Evolutionary conservation across 805 yeast genomes (phyloP), one percentile per base, ranked within the genome.

Genomic region (Kodamaea sagamina): DNA sequence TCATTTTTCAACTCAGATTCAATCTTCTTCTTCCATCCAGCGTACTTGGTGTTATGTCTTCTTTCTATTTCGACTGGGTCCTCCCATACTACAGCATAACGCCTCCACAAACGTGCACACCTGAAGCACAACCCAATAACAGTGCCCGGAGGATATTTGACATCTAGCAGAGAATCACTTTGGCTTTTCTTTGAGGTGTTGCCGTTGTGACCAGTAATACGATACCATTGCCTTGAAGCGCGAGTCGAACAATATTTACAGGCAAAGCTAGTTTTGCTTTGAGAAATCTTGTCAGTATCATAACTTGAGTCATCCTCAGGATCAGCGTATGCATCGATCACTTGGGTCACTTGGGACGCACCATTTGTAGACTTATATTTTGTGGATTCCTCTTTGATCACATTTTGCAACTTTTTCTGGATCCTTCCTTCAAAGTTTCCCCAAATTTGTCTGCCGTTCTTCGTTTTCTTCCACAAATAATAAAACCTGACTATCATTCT

Each of bases 381-480:
- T 31, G n/a, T 17, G 6, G 18, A 22, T 15, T 31, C 31, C 22
- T 19, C 34, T 27, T 27, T 28, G 47, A 45, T 51, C 49, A 47
- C 43, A 22, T 51, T 62, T 48, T 77, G 81, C 26, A 70, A 47
- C 52, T 80, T 78, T 57, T 84, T 85, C 51, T 80, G 80, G 31
- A 73, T 62, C 40, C 95, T 65, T 0, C 93, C 95, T 32, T 81
- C 82, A 57, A 66, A 87, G 55, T 83, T 81, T 26, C 88, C 96
- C 95, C 97, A 87, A 12, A 89, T 85, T 32, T 60, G 57, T 48
- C 77, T 81, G 0, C 97, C 97, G 34, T 73, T 72, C 22, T 76
- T 68, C 0, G 96, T 84, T 60, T 90, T 90, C 63, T 90, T 90
- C 98, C 98, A 92, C 41, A 88, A 67, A 55, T 92, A 92, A 56